A percentile compares a stretch with the other conserved stretches of the same genome.
These are phyloP conservation scores for Xylaria grammica DNA, from an alignment of 495 filamentous ascomycete genomes.

Conservation along the genomic window DNA sequence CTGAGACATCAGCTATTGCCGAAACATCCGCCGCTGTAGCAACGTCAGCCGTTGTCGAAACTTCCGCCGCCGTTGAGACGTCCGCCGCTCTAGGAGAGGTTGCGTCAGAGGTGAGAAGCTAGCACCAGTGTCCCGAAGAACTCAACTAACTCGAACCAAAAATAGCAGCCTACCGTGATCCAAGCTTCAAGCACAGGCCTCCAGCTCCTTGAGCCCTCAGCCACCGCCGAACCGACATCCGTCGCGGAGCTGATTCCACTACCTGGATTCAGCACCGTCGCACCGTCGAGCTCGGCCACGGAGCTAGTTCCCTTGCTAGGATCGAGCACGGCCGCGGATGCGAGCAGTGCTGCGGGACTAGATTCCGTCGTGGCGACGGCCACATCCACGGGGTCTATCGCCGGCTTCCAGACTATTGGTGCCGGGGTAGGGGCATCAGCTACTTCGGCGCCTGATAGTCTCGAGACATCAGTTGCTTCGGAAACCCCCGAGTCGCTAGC, in stretches of 20 bases:
- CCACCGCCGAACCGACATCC: background rate
- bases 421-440: background rate
- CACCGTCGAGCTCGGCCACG: slow-evolving; percentile 28
- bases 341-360: background rate
- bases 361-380: background rate
- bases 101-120: slow-evolving; percentile 3
- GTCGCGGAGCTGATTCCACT: slow-evolving; percentile 20
- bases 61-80: background rate
- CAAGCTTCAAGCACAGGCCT: slow-evolving; percentile 1
- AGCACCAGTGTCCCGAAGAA: background rate
- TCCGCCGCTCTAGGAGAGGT: background rate
- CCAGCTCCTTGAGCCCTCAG: background rate
- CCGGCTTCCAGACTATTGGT: slow-evolving; percentile 26
- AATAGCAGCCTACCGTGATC: background rate
- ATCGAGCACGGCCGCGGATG: background rate
- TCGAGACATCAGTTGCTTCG: background rate
- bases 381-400: background rate
- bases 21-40: background rate
- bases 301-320: slow-evolving; percentile 9
- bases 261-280: background rate
- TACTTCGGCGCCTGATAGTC: background rate
- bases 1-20: background rate
- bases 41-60: background rate
- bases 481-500: background rate
- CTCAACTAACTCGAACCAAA: background rate